Conservation (phyloP, 192 early-diverging fungal genomes). For the Coemansia aciculifera region DNA sequence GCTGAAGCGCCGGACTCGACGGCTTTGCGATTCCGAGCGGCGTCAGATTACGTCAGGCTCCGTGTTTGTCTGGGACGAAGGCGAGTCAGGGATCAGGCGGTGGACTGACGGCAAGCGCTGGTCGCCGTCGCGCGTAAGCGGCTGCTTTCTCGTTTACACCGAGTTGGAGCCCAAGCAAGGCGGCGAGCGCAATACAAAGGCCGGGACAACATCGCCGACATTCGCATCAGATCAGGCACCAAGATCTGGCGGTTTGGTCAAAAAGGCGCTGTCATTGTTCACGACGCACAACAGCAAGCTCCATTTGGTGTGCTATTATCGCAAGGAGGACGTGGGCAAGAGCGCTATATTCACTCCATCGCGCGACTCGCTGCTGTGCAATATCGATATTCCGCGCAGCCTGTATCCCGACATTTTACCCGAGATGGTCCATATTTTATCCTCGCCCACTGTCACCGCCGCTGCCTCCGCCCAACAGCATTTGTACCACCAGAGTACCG, state of each 20-base stretch:
- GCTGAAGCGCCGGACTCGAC: slow-evolving; percentile 66
- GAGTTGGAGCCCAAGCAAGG: slow-evolving; percentile 66
- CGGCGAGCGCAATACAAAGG: background rate
- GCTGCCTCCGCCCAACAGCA: background rate
- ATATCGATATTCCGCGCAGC: slow-evolving; percentile 65
- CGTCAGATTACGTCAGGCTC: slow-evolving; percentile 72
- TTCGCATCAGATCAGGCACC: background rate
- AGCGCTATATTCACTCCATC: slow-evolving; percentile 63
- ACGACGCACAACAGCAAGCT: slow-evolving; percentile 75
- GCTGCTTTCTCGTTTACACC: slow-evolving; percentile 80
- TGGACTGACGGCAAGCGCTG: slow-evolving; percentile 91
- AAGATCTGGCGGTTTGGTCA: slow-evolving; percentile 61
- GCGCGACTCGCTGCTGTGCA: slow-evolving; percentile 59
- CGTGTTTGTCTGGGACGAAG: slow-evolving; percentile 86
- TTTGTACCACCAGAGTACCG: slow-evolving; percentile 1
- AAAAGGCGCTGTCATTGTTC: slow-evolving; percentile 80
- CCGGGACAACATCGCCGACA: background rate
- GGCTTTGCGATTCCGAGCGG: slow-evolving; percentile 79
- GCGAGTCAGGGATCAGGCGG: slow-evolving; percentile 82
- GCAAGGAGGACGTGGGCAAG: slow-evolving; percentile 64
- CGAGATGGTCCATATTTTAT: slow-evolving; percentile 18
- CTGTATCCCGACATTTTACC: slow-evolving; percentile 73
- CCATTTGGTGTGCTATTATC: slow-evolving; percentile 85
- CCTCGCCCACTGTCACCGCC: slow-evolving; percentile 1
- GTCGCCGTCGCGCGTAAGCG: slow-evolving; percentile 81